Evolutionary conservation across 371 early-diverging fungal genomes (phyloP), one percentile per base, ranked within the genome.

Genomic region (Conidiobolus incongruus): DNA sequence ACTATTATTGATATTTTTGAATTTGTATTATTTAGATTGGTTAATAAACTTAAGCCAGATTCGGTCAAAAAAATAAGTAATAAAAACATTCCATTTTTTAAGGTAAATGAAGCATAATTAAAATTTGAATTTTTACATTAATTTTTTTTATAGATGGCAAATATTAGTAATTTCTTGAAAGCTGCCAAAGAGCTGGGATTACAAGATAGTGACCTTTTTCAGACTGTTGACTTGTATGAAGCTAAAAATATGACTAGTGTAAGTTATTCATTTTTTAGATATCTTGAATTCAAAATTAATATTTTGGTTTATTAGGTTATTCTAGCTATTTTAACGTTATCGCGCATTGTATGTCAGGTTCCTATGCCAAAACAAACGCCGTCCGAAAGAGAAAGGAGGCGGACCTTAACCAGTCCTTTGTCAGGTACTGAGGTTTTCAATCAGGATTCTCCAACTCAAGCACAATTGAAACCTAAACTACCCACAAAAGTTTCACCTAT

Each of bases 181-280:
- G 77, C 67, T 13, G 71, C 67, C 45, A 61, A 59, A 2, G 61
- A 66, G 55, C 59, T 66, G 55, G 85, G 84, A 1, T 57, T 87
- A 28, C 59, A 74, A 26, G 68, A 75, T 39, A 56, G 70, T 17
- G 81, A 87, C 48, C 58, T 89, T 38, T 95, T 95, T 58, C 76
- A 88, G 51, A 86, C 95, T 1, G 73, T 74, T 4, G 95, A 95
- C 58, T 58, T 95, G 29, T 86, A 77, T 54, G 87, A 89, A 39
- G 83, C 69, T 31, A 87, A 80, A 53, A 76, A 90, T 58, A 75
- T 91, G 69, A 60, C 65, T 24, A 68, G 74, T 47, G 83, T 86
- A 64, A 52, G 16, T 15, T 21, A 15, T 41, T 21, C n/a, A 19
- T 28, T n/a, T n/a, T n/a, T n/a, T n/a, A n/a, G n/a, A n/a, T n/a